phyloP scores from a whole-genome alignment of 2,329 filamentous ascomycete genomes.

The Triangularia verruculosa region DNA sequence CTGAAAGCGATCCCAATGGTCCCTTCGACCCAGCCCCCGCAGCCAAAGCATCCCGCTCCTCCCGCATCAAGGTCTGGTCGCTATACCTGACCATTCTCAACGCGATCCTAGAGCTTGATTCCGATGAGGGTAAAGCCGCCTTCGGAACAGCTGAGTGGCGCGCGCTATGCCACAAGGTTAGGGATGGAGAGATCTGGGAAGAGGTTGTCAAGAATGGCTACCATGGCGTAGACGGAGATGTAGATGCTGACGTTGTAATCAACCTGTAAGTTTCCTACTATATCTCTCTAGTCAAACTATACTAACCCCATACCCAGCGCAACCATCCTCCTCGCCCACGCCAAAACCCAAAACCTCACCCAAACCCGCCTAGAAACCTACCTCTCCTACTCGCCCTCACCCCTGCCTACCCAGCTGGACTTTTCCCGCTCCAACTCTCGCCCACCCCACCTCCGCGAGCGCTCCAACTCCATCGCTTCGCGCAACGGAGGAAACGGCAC shows the following conservation, averaged over 20 bases:
- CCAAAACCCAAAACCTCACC: constrained; percentile 76
- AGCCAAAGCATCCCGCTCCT: constrained; percentile 73
- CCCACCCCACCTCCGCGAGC: constrained; percentile 49
- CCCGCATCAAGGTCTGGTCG: constrained; percentile 94
- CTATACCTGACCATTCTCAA: constrained; percentile 93
- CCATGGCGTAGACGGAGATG: constrained; percentile 80
- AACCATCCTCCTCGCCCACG: constrained; percentile 87
- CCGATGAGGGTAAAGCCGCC: constrained; percentile 83
- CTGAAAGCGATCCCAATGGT: constrained; percentile 45
- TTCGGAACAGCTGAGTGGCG: constrained; percentile 89
- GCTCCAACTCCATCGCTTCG: constrained; percentile 40
- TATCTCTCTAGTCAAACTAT: not conserved
- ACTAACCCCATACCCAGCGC: constrained; percentile 54
- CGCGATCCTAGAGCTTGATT: constrained; percentile 81
- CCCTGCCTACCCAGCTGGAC: constrained; percentile 71
- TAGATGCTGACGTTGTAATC: constrained; percentile 92
- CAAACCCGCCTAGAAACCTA: constrained; percentile 87
- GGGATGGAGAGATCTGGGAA: constrained; percentile 92
- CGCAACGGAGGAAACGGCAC: constrained; percentile 59
- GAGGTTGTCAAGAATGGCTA: constrained; percentile 87
- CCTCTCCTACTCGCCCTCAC: constrained; percentile 71
- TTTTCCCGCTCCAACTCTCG: constrained; percentile 49
- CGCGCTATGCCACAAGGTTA: constrained; percentile 74
- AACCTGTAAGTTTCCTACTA: constrained; percentile 60
- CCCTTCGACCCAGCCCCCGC: constrained; percentile 64